phyloP scores from a whole-genome alignment of 352 stramenopile species.

The Proteromonas lacertae region DNA sequence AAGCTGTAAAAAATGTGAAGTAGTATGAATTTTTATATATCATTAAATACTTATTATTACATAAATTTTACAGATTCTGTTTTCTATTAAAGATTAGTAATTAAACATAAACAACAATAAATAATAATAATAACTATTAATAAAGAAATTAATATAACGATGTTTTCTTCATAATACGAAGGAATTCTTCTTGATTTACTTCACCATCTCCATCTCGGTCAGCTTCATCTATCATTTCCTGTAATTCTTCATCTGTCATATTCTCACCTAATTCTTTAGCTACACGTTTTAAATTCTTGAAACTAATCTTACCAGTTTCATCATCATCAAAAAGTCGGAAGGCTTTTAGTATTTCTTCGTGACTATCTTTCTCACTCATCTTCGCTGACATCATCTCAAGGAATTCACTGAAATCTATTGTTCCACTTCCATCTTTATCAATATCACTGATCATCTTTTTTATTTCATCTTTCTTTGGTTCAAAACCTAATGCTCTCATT shows the following conservation, averaged over 20 bases:
- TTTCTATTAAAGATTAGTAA: too few relatives aligned
- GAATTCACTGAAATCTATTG: conserved; percentile 83
- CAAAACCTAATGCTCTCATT: conserved; percentile 76
- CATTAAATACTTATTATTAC: too few relatives aligned
- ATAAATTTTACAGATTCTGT: too few relatives aligned
- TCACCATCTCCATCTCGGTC: conserved; percentile 61
- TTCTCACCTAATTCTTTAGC: too few relatives aligned
- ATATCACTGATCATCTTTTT: conserved; percentile 85
- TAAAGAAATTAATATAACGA: too few relatives aligned
- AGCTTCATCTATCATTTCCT: conserved; percentile 92
- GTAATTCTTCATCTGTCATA: too few relatives aligned
- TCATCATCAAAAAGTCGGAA: conserved; percentile 91
- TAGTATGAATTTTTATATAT: too few relatives aligned
- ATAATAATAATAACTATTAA: too few relatives aligned
- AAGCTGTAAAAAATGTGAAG: conserved; percentile 27
- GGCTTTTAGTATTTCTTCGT: conserved; percentile 72
- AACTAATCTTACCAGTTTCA: conserved; percentile 75
- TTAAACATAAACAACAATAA: too few relatives aligned
- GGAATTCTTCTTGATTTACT: too few relatives aligned
- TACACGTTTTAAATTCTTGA: conserved; percentile 85
- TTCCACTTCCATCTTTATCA: conserved; percentile 69
- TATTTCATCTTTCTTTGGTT: conserved; percentile 83
- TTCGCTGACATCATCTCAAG: conserved; percentile 79
- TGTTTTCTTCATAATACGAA: too few relatives aligned
- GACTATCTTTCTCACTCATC: conserved; percentile 71